Conservation (phyloP, 2,329 filamentous ascomycete genomes). For the Immersiporthe knoxdaviesiana region DNA sequence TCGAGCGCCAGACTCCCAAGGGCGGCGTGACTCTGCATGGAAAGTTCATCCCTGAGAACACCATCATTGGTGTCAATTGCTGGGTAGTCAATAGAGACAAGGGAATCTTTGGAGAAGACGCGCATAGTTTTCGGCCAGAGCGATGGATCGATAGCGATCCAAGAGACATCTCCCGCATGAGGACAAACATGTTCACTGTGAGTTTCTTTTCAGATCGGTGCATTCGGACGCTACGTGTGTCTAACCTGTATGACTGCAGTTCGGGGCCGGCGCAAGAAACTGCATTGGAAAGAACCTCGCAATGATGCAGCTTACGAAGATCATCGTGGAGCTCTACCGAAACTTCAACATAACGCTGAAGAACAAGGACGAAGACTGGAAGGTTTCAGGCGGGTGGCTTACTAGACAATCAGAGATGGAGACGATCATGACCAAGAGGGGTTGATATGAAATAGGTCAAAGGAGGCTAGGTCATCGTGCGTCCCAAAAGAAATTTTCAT, state of each 20-base stretch:
- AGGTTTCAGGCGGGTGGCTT: too few relatives aligned
- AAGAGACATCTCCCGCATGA: slow-evolving; percentile 21
- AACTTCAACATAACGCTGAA: neutral
- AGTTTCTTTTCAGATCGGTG: neutral
- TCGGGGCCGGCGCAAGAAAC: slow-evolving; percentile 53
- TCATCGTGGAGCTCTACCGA: slow-evolving; percentile 7
- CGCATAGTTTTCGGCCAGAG: slow-evolving; percentile 59
- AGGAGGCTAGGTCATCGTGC: too few relatives aligned
- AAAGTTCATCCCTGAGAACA: neutral
- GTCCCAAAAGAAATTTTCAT: too few relatives aligned
- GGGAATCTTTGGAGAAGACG: slow-evolving; percentile 60
- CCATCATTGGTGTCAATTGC: slow-evolving; percentile 61
- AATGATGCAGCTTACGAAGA: slow-evolving; percentile 14
- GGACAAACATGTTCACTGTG: slow-evolving; percentile 12
- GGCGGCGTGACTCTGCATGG: slow-evolving; percentile 54
- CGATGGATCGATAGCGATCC: slow-evolving; percentile 45
- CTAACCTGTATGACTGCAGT: too few relatives aligned
- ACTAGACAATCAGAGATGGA: too few relatives aligned
- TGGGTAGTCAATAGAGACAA: slow-evolving; percentile 62
- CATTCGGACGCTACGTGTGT: too few relatives aligned
- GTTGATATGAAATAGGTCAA: too few relatives aligned
- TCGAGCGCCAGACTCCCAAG: slow-evolving; percentile 62
- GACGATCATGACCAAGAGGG: too few relatives aligned
- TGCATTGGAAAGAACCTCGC: slow-evolving; percentile 43
- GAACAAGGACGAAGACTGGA: too few relatives aligned